Evolutionary conservation across 805 yeast genomes (phyloP), one percentile per base, ranked within the genome.

Genomic region (Lipomyces lipofer): DNA sequence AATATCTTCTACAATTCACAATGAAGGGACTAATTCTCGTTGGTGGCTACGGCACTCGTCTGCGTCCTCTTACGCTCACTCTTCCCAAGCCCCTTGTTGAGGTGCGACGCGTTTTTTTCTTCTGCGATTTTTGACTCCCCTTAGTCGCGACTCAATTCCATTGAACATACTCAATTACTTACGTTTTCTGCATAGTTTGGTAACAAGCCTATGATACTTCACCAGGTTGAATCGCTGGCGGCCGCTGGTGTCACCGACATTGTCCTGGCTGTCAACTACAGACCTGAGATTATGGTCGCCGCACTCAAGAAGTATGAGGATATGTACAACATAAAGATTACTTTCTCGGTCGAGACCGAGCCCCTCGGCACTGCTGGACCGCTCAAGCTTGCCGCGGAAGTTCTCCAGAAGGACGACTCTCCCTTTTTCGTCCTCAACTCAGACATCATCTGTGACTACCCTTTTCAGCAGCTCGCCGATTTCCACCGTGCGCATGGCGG

Each of bases 351-450:
- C 64, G 99, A 94, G 80, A 94, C 92, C 72, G 99, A 94, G 80
- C 99, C 99, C 58, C 83, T 94, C 72, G 99, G 98, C 65, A 94
- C 99, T 64, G 99, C 98, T 65, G 99, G 99, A 73, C 99, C 99
- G 64, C 82, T 94, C 73, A 92, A 90, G 76, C 86, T 94, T 68
- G 99, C 99, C 65, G 97, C 91, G 79, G 80, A 86, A 63, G 84
- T 94, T 57, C 81, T 94, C 73, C 87, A 82, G 76, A 94, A 94
- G 81, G 98, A 94, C 76, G 84, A 88, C 73, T 78, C 95, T 55
- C 99, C 99, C 65, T 90, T 94, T 79, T 94, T 94, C 68, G 99
- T 94, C 61, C 82, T 94, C 72, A 94, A 94, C 85, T 90, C 97
- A 35, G 99, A 94, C 73, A 96, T 94, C 65, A 94, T 94, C 73